Evolutionary conservation across 768 basidiomycete species (phyloP).

Genomic region (Lentinus brumalis): DNA sequence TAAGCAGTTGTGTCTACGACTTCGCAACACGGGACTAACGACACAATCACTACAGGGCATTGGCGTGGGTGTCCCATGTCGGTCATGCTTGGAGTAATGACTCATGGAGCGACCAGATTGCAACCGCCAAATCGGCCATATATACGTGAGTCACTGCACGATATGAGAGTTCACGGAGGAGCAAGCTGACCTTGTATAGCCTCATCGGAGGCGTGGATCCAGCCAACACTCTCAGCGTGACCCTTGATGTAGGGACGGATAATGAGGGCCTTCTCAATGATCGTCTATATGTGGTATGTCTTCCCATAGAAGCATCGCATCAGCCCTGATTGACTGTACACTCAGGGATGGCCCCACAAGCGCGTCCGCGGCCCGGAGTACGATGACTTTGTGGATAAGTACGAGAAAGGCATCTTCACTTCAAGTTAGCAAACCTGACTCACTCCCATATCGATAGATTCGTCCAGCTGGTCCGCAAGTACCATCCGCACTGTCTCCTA

Average conservation of each 20-base stretch:
- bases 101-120: constrained; percentile 49
- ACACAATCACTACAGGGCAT: constrained; percentile 33
- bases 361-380: constrained; percentile 75
- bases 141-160: constrained; percentile 54
- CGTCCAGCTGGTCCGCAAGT: constrained; percentile 72
- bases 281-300: constrained; percentile 63
- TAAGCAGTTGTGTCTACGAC: constrained; percentile 30
- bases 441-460: constrained; percentile 45
- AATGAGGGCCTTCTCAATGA: constrained; percentile 66
- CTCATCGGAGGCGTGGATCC: constrained; percentile 70
- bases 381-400: constrained; percentile 78
- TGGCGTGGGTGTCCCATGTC: constrained; percentile 29
- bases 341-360: constrained; percentile 71
- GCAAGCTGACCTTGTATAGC: constrained; percentile 32
- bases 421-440: background rate
- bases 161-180: background rate
- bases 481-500: constrained; percentile 63
- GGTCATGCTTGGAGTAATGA: background rate
- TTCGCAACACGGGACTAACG: background rate
- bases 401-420: background rate
- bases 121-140: constrained; percentile 75
- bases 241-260: constrained; percentile 78
- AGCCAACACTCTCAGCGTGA: constrained; percentile 55
- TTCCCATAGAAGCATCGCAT: background rate
- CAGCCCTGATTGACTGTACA: background rate